phyloP scores from a whole-genome alignment of 352 stramenopile genomes.

The Phytophthora pini region DNA sequence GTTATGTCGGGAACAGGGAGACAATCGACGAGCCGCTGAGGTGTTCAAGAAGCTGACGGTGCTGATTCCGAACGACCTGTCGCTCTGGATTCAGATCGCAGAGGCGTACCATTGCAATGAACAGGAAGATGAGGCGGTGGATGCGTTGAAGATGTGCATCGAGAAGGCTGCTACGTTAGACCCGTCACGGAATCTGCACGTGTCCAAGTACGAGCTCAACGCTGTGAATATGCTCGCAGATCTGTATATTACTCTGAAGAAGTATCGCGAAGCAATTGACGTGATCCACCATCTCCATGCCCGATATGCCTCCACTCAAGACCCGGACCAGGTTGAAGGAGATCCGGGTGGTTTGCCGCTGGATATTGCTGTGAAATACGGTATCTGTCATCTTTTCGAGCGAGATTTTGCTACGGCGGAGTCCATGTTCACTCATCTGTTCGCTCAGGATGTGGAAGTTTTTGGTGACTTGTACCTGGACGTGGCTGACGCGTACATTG shows the following conservation, averaged over 20 bases:
- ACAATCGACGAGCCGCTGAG: slow-evolving; percentile 80
- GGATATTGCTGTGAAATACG: slow-evolving; percentile 89
- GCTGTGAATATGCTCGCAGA: slow-evolving; percentile 91
- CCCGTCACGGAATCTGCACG: slow-evolving; percentile 59
- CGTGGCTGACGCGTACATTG: slow-evolving; percentile 84
- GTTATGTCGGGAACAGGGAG: slow-evolving; percentile 76
- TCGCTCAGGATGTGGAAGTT: slow-evolving; percentile 83
- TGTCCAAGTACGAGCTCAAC: slow-evolving; percentile 84
- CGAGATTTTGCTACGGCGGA: slow-evolving; percentile 75
- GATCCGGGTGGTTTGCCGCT: slow-evolving; percentile 74
- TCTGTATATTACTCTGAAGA: slow-evolving; percentile 88
- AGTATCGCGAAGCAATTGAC: slow-evolving; percentile 80
- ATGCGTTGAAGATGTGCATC: slow-evolving; percentile 87
- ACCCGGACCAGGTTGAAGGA: slow-evolving; percentile 65
- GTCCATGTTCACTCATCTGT: slow-evolving; percentile 86
- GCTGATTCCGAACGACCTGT: slow-evolving; percentile 74
- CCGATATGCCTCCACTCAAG: slow-evolving; percentile 67
- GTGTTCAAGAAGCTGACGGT: slow-evolving; percentile 84
- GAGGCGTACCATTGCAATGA: slow-evolving; percentile 89
- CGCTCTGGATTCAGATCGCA: slow-evolving; percentile 87
- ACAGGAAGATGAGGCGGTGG: slow-evolving; percentile 86
- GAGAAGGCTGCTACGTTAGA: slow-evolving; percentile 74
- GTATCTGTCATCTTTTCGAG: slow-evolving; percentile 86
- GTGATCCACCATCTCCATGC: slow-evolving; percentile 82
- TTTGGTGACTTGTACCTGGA: slow-evolving; percentile 88